Conservation (phyloP, 495 filamentous ascomycete genomes). For the Filosporella fistucella region DNA sequence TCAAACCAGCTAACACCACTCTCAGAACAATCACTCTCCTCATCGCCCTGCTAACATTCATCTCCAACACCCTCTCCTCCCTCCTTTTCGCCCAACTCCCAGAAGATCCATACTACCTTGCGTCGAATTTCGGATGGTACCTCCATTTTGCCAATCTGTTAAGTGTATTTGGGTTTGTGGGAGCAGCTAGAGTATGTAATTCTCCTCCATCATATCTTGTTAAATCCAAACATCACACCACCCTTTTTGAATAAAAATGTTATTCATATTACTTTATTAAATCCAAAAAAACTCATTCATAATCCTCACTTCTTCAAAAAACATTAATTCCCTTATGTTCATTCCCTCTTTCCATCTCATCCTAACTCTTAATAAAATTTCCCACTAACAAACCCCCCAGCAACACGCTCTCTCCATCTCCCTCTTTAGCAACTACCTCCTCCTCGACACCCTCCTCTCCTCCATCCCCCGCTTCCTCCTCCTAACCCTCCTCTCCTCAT, state of each 20-base stretch:
- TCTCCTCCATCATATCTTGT: neutral
- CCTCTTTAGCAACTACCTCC: conserved; percentile 22
- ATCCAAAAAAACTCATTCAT: too few relatives aligned
- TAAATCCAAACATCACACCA: too few relatives aligned
- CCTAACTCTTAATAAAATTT: too few relatives aligned
- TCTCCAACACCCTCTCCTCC: conserved; percentile 15
- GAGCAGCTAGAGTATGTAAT: conserved; percentile 17
- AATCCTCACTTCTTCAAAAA: too few relatives aligned
- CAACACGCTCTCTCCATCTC: conserved; percentile 22
- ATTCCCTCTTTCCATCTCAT: too few relatives aligned
- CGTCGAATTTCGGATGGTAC: conserved; percentile 18
- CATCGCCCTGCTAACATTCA: conserved; percentile 16
- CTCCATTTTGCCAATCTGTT: conserved; percentile 24
- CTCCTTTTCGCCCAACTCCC: conserved; percentile 20
- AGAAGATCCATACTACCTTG: conserved; percentile 23
- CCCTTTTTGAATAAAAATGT: too few relatives aligned
- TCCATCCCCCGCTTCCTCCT: conserved; percentile 20
- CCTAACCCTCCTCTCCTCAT: conserved; percentile 13
- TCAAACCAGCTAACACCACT: too few relatives aligned
- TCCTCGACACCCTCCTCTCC: conserved; percentile 20
- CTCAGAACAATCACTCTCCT: conserved; percentile 18
- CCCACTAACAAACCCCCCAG: conserved; percentile 14
- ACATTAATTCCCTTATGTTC: too few relatives aligned
- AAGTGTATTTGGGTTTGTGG: conserved; percentile 23
- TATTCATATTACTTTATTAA: too few relatives aligned